phyloP scores from a whole-genome alignment of 768 basidiomycete genomes.

The Trametes sanguinea region DNA sequence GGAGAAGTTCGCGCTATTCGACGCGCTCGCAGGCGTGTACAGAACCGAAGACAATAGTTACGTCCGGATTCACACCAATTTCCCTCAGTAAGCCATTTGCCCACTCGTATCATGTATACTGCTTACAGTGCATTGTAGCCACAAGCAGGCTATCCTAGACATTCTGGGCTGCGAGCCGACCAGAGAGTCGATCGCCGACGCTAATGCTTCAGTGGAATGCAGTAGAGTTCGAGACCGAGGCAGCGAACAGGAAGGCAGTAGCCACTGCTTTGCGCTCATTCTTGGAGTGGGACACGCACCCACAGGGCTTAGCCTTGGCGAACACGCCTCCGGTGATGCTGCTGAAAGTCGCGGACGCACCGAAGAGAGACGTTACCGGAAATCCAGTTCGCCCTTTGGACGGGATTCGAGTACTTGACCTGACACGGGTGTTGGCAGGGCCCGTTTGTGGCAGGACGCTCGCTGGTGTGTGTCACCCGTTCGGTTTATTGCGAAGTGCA shows the following conservation, averaged over 20 bases:
- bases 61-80: slow-evolving; percentile 64
- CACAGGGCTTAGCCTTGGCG: slow-evolving; percentile 46
- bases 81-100: slow-evolving; percentile 51
- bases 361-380: slow-evolving; percentile 32
- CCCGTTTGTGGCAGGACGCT: slow-evolving; percentile 58
- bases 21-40: slow-evolving; percentile 55
- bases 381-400: slow-evolving; percentile 40
- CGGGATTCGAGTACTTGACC: slow-evolving; percentile 56
- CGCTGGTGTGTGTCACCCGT: slow-evolving; percentile 42
- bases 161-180: slow-evolving; percentile 43
- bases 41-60: slow-evolving; percentile 51
- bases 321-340: slow-evolving; percentile 47
- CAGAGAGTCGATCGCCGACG: slow-evolving; percentile 40
- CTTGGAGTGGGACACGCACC: slow-evolving; percentile 50
- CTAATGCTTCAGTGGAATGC: slow-evolving; percentile 46
- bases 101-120: not conserved
- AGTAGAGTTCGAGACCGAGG: slow-evolving; percentile 49
- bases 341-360: slow-evolving; percentile 50
- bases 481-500: too few relatives aligned
- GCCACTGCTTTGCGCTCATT: slow-evolving; percentile 52
- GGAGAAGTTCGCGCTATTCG: slow-evolving; percentile 38
- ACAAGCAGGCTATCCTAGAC: slow-evolving; percentile 51
- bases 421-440: slow-evolving; percentile 61
- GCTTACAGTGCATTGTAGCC: slow-evolving; percentile 36
- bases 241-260: slow-evolving; percentile 47